Percentiles rank a stretch among this genome's conserved stretches.
phyloP scores from a whole-genome alignment of 371 early-diverging fungal genomes.

The Mucor indicus region DNA sequence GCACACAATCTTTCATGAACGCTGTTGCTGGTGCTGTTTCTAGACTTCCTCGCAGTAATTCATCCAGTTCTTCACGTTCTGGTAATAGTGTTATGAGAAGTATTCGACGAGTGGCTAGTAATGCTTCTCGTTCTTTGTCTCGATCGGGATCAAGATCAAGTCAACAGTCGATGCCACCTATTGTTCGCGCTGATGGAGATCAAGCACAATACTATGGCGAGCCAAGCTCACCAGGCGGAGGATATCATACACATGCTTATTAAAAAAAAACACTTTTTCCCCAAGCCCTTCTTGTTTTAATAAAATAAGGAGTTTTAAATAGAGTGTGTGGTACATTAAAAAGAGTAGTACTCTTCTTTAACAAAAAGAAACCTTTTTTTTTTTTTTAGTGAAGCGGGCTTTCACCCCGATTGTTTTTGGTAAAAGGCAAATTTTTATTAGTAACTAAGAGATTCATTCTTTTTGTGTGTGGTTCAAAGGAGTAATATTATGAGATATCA shows the following conservation, averaged over 20 bases:
- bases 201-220: slow-evolving; percentile 11
- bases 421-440: no score
- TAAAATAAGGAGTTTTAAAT: background rate
- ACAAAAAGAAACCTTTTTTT: no score
- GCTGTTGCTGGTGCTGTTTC: slow-evolving; percentile 40
- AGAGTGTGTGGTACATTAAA: no score
- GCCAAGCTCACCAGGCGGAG: slow-evolving; percentile 1
- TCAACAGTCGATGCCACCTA: slow-evolving; percentile 23
- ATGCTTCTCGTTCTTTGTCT: slow-evolving; percentile 18
- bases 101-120: slow-evolving; percentile 29
- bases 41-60: slow-evolving; percentile 23
- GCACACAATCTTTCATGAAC: slow-evolving; percentile 36
- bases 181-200: slow-evolving; percentile 25
- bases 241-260: slow-evolving; percentile 22
- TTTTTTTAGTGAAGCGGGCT: no score
- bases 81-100: slow-evolving; percentile 19
- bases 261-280: slow-evolving; percentile 6
- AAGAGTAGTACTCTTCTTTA: no score
- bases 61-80: slow-evolving; percentile 12
- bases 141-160: no score
- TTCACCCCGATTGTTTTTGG: no score
- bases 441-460: no score
- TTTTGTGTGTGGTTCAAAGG: no score
- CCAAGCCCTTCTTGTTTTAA: no score
- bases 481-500: no score